A percentile compares a stretch with the other conserved stretches of the same genome.
Conservation (phyloP, 2,329 filamentous ascomycete genomes). For the Lasiodiplodia gonubiensis region DNA sequence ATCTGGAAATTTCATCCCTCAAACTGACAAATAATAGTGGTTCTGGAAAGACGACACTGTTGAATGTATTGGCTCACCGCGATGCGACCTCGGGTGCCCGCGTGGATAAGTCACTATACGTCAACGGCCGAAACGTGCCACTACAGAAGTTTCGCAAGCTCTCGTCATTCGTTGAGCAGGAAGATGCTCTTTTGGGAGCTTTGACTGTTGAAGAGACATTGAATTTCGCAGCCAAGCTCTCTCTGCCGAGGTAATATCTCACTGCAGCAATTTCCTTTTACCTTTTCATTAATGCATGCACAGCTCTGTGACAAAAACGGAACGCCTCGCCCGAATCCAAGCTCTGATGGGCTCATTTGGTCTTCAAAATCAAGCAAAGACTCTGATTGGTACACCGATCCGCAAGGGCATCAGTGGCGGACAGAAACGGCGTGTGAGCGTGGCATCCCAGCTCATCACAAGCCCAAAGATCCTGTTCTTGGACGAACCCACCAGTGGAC, state of each 20-base stretch:
- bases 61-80: conserved; percentile 77
- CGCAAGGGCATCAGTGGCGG: conserved; percentile 84
- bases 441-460: conserved; percentile 82
- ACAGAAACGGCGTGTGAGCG: conserved; percentile 80
- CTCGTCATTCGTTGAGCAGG: conserved; percentile 83
- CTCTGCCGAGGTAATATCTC: conserved; percentile 51
- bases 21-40: conserved; percentile 42
- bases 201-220: conserved; percentile 82
- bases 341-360: conserved; percentile 75
- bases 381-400: conserved; percentile 80
- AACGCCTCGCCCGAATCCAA: conserved; percentile 68
- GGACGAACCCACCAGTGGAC: conserved; percentile 82
- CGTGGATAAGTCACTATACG: conserved; percentile 60
- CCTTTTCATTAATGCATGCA: conserved; percentile 29
- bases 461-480: conserved; percentile 81
- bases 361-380: conserved; percentile 70
- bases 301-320: conserved; percentile 59
- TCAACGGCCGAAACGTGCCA: conserved; percentile 67
- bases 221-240: conserved; percentile 74
- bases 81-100: conserved; percentile 59
- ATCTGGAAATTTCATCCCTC: background rate
- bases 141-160: conserved; percentile 66
- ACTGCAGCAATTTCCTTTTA: background rate
- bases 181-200: conserved; percentile 81
- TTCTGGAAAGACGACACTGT: conserved; percentile 80